Base-by-base conservation (phyloP, 768 basidiomycete species). In the Auricularia sp. region DNA sequence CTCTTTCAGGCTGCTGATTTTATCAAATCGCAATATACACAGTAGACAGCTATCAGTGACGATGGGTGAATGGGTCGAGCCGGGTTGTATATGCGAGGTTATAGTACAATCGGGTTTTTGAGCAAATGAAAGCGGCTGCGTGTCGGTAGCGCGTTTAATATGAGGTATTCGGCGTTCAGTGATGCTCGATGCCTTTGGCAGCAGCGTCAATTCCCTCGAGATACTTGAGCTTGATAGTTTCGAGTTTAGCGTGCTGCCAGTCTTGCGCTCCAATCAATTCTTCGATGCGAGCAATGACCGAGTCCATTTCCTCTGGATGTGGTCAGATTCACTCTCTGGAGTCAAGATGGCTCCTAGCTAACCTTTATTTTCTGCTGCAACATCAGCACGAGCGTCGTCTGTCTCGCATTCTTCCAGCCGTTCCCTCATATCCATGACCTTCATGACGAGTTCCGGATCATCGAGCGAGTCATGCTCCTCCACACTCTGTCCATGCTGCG, bases 401-500 rank as follows among this genome's bases (percentile, higher is more conserved):
- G 80, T 79, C 2, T 76, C 75, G 1, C 87, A 84, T 3, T 82
- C 82, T 65, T 94, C 91, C 43, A 97, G 80, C 36, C 80, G 81
- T 73, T 95, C 93, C 60, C 92, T 76, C 7, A 79, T 81, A 67
- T 91, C 86, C 83, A 97, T 86, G 47, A 96, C 82, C 67, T 90
- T 84, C 68, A 79, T 78, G 67, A 98, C 82, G 65, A 96, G 82
- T 56, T 76, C 82, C 56, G 83, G 75, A 69, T 95, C 90, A 11
- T 87, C 83, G 29, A 88, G 73, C 62, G 85, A 83, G 66, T 96
- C 93, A 29, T 76, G 77, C 75, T 95, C 94, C 1, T 78, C 77
- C 58, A 85, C 76, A 3, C 79, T 77, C 36, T 81, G 62, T 10
- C 87, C 84, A 68, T 91, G 82, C 53, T 77, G 78, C 53, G 80